These are phyloP conservation scores for Fusarium sp. DNA, from an alignment of 2,329 filamentous ascomycete genomes.

Conservation along the genomic window DNA sequence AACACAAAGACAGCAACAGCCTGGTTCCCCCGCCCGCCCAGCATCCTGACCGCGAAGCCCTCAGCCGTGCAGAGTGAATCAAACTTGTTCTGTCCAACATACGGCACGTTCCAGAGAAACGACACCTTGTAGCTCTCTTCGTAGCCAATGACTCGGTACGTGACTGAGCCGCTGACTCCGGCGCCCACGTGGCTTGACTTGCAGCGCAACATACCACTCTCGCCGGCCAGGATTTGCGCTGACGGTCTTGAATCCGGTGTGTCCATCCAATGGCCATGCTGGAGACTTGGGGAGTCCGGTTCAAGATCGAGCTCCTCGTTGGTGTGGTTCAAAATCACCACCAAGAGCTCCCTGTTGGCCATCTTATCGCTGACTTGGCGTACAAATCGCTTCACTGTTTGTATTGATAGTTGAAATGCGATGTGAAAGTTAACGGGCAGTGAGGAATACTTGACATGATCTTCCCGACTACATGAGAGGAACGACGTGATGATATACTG, in stretches of 20 bases:
- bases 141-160: conserved; percentile 8
- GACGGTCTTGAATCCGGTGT: neutral
- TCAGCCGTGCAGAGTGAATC: neutral
- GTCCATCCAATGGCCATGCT: conserved; percentile 7
- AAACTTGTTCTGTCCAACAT: conserved; percentile 14
- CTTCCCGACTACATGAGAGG: neutral
- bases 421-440: neutral
- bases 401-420: neutral
- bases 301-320: conserved; percentile 26
- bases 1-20: conserved; percentile 24
- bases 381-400: neutral
- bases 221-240: conserved; percentile 8
- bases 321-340: conserved; percentile 25
- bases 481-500: neutral
- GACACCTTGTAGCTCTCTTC: neutral
- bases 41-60: conserved; percentile 1
- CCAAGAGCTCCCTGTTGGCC: conserved; percentile 12
- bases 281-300: neutral
- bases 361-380: neutral
- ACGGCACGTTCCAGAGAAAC: conserved; percentile 9
- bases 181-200: conserved; percentile 11
- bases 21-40: conserved; percentile 11
- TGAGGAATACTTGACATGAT: neutral
- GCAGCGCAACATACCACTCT: conserved; percentile 25
- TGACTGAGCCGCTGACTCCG: conserved; percentile 11